phyloP scores from a whole-genome alignment of 2,329 filamentous ascomycete genomes.

The Paraconiothyrium sp. region DNA sequence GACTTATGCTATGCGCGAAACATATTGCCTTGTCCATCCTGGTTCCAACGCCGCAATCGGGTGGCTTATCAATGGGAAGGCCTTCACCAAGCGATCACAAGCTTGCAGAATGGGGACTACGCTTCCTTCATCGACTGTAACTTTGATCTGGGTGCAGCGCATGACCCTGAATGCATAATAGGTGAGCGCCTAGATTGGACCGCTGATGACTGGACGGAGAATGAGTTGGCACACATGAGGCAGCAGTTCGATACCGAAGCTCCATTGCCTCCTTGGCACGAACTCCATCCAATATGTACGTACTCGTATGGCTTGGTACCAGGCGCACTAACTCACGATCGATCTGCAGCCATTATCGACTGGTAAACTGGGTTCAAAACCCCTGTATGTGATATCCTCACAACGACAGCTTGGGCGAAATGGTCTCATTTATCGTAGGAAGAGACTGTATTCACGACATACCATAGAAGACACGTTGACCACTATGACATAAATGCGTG shows the following conservation, averaged over 20 bases:
- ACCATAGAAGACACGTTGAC: no score
- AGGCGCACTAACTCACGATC: background rate
- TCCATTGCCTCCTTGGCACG: background rate
- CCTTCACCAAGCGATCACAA: background rate
- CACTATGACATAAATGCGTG: background rate
- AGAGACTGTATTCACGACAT: no score
- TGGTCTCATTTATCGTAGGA: background rate
- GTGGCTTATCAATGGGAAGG: background rate
- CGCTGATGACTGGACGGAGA: background rate
- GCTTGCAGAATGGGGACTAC: background rate
- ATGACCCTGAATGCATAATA: background rate
- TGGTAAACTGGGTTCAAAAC: background rate
- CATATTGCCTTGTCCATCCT: background rate
- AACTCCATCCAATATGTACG: background rate
- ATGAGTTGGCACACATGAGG: background rate
- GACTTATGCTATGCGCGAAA: slow-evolving; percentile 1
- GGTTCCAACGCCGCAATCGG: background rate
- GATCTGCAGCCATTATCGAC: background rate
- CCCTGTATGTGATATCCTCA: background rate
- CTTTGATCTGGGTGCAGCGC: background rate
- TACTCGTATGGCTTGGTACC: background rate
- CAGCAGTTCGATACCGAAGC: background rate
- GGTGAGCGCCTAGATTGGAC: background rate
- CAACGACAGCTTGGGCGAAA: background rate
- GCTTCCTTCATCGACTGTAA: slow-evolving; percentile 6